A percentile compares a stretch with the other conserved stretches of the same genome.
Conservation (phyloP, 192 early-diverging fungal species). For the Spinellus fusiger region DNA sequence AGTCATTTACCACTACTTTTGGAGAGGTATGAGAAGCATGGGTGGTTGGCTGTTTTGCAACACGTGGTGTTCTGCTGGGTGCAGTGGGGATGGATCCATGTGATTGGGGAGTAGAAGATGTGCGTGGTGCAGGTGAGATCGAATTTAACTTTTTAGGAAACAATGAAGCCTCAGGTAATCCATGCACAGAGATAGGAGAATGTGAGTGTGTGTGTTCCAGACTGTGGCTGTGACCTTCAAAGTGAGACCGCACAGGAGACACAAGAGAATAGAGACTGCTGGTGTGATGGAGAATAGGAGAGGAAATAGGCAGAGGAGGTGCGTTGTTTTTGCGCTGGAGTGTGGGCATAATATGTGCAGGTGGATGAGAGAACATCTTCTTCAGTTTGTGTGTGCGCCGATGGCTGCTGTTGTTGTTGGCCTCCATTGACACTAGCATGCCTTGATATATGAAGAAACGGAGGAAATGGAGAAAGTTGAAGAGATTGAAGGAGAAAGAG, state of each 20-base stretch:
- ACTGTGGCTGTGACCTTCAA: neutral
- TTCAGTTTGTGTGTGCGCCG: conserved; percentile 3
- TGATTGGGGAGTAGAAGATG: neutral
- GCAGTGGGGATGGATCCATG: conserved; percentile 1
- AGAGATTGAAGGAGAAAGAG: neutral
- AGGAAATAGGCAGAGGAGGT: conserved; percentile 4
- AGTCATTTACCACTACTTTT: neutral
- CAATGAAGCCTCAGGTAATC: neutral
- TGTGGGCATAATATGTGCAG: neutral
- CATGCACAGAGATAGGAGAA: neutral
- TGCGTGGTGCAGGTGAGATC: conserved; percentile 9
- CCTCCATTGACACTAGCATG: neutral
- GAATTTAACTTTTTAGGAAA: conserved; percentile 1
- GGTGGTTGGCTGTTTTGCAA: neutral
- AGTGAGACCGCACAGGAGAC: conserved; percentile 16
- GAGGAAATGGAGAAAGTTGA: neutral
- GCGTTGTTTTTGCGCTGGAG: neutral
- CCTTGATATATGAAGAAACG: neutral
- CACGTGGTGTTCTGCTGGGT: neutral
- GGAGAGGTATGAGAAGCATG: neutral
- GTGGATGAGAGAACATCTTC: conserved; percentile 3
- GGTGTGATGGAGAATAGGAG: conserved; percentile 20
- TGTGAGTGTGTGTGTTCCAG: neutral
- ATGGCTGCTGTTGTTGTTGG: no score
- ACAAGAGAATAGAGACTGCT: conserved; percentile 20